Evolutionary conservation across 805 yeast species (phyloP).

Genomic region (Barnettozyma pratensis): DNA sequence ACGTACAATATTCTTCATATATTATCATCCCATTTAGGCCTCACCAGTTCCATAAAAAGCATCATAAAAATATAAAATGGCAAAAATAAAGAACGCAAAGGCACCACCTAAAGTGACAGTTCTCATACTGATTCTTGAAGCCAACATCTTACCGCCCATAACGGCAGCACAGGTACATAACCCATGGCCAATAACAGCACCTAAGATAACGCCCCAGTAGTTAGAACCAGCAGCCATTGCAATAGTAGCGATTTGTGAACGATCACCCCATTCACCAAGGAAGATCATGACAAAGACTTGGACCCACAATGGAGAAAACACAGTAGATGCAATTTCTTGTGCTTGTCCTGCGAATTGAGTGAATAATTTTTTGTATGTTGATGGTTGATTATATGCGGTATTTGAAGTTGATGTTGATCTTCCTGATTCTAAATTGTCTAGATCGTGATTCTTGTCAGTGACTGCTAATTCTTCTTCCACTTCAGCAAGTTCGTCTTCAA

Average conservation of each 20-base stretch:
- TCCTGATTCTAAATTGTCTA: constrained; percentile 53
- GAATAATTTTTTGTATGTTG: constrained; percentile 5
- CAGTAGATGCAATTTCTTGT: constrained; percentile 15
- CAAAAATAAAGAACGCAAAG: constrained; percentile 75
- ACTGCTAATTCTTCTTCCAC: constrained; percentile 90
- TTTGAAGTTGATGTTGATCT: neutral
- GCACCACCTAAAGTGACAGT: constrained; percentile 92
- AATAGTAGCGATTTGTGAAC: constrained; percentile 96
- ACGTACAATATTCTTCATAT: too few species aligned
- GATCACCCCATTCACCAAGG: constrained; percentile 98
- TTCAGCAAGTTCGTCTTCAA: constrained; percentile 92
- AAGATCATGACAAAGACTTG: constrained; percentile 95
- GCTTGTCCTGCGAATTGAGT: neutral
- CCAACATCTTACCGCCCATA: constrained; percentile 85
- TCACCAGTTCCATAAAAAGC: constrained; percentile 33
- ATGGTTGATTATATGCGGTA: constrained; percentile 2
- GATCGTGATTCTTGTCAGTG: constrained; percentile 44
- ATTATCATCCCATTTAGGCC: too few species aligned
- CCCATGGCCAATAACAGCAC: constrained; percentile 88
- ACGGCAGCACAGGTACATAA: constrained; percentile 89
- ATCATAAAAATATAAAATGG: constrained; percentile 72
- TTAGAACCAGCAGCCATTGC: constrained; percentile 98
- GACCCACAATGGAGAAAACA: constrained; percentile 86
- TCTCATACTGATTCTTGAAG: constrained; percentile 85
- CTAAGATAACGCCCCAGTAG: constrained; percentile 82